Evolutionary conservation across 2,329 filamentous ascomycete species (phyloP).

Genomic region (Penicillium sp.): DNA sequence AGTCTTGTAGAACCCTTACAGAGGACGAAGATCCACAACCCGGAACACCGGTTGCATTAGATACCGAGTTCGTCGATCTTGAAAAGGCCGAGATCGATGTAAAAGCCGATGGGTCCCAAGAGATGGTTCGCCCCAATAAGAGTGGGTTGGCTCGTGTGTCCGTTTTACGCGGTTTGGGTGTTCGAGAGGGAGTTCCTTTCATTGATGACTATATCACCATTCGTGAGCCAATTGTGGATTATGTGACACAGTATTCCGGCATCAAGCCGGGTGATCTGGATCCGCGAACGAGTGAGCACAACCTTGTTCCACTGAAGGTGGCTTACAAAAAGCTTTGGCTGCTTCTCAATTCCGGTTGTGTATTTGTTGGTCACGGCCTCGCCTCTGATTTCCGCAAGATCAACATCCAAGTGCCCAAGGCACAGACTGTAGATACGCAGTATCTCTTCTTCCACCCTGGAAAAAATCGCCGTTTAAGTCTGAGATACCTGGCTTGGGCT

Average conservation of each 20-base stretch:
- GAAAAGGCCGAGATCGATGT: slow-evolving; percentile 94
- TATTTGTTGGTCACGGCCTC: slow-evolving; percentile 90
- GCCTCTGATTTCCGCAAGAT: slow-evolving; percentile 96
- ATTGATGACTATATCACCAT: slow-evolving; percentile 97
- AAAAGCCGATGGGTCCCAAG: slow-evolving; percentile 87
- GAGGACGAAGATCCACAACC: slow-evolving; percentile 65
- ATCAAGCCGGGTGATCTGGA: slow-evolving; percentile 85
- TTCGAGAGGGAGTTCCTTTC: slow-evolving; percentile 78
- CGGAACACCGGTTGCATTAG: slow-evolving; percentile 78
- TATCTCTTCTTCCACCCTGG: slow-evolving; percentile 82
- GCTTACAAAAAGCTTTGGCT: slow-evolving; percentile 99
- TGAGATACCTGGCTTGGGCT: slow-evolving; percentile 89
- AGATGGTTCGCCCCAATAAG: slow-evolving; percentile 86
- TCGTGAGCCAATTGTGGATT: slow-evolving; percentile 88
- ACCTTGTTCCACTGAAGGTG: slow-evolving; percentile 80
- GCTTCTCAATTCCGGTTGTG: slow-evolving; percentile 86
- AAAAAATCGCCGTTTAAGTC: slow-evolving; percentile 79
- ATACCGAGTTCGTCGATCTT: slow-evolving; percentile 93
- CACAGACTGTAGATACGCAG: slow-evolving; percentile 91
- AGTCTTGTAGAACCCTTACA: slow-evolving; percentile 40
- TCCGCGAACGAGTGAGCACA: slow-evolving; percentile 71
- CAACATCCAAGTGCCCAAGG: slow-evolving; percentile 90
- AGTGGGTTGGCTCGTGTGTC: slow-evolving; percentile 92
- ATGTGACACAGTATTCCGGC: slow-evolving; percentile 90
- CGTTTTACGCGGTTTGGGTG: slow-evolving; percentile 75